phyloP scores from a whole-genome alignment of 768 basidiomycete genomes.

The Russula abietina region DNA sequence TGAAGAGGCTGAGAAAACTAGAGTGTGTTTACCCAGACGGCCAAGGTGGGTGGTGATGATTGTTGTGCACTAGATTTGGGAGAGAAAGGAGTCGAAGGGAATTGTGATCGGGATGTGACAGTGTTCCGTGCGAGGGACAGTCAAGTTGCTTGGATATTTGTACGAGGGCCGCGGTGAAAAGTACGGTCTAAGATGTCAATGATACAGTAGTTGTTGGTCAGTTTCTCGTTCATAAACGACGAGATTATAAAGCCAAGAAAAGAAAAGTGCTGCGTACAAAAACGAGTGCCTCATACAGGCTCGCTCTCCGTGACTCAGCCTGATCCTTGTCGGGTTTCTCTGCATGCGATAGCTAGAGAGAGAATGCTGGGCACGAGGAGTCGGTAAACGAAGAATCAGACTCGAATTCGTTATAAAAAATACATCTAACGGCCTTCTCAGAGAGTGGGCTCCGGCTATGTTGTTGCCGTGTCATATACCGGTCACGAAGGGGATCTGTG shows the following conservation, averaged over 20 bases:
- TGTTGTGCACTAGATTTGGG: background rate
- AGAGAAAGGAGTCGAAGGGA: background rate
- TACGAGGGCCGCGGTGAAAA: slow-evolving; percentile 13
- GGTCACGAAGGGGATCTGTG: background rate
- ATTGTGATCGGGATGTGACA: background rate
- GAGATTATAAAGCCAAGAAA: background rate
- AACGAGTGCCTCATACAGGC: slow-evolving; percentile 11
- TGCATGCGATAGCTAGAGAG: slow-evolving; percentile 10
- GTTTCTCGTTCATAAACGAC: background rate
- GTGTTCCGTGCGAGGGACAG: background rate
- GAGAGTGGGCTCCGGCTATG: background rate
- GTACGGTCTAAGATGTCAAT: slow-evolving; percentile 8
- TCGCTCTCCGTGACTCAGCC: slow-evolving; percentile 4
- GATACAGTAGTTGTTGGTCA: background rate
- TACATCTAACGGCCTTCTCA: background rate
- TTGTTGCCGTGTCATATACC: background rate
- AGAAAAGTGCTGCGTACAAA: slow-evolving; percentile 3
- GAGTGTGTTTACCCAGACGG: slow-evolving; percentile 6
- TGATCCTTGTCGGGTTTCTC: slow-evolving; percentile 3
- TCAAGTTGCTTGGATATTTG: slow-evolving; percentile 18
- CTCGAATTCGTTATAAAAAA: background rate
- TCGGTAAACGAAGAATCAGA: slow-evolving; percentile 4
- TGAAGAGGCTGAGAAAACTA: slow-evolving; percentile 16
- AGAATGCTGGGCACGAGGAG: slow-evolving; percentile 1
- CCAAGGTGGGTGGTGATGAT: slow-evolving; percentile 1